Conservation (phyloP, 345 rosid genomes). For the Lenwebbia sp. region DNA sequence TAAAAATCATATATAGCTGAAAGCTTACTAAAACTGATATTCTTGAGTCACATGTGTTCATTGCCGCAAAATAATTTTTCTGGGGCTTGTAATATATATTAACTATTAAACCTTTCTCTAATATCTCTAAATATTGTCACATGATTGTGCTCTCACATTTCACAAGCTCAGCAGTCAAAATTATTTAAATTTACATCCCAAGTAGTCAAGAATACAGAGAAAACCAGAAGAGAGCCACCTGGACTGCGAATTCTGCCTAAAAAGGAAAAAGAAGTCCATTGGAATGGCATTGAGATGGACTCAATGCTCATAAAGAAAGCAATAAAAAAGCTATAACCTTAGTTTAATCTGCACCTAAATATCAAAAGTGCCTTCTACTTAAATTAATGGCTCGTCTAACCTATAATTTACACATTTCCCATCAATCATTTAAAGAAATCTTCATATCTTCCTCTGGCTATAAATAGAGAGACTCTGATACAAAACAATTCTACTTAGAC, state of each 20-base stretch:
- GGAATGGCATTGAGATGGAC: not conserved
- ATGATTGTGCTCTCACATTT: not conserved
- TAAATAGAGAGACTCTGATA: not conserved
- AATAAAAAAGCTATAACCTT: not conserved
- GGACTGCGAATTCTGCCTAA: not conserved
- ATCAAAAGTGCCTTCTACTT: not conserved
- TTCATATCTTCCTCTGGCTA: not conserved
- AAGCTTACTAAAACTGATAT: not conserved
- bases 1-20: not conserved
- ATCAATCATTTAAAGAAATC: not conserved
- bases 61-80: not conserved
- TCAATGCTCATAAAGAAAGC: not conserved
- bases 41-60: not conserved
- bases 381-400: not conserved
- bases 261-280: not conserved
- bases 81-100: not conserved
- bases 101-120: not conserved
- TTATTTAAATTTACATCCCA: not conserved
- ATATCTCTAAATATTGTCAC: not conserved
- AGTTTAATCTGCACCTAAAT: not conserved
- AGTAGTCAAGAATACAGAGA: not conserved
- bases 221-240: not conserved
- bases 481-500: not conserved
- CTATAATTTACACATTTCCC: not conserved
- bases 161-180: not conserved